phyloP scores from a whole-genome alignment of 1,284 basidiomycete species.

The Lentinula novae-zelandiae region DNA sequence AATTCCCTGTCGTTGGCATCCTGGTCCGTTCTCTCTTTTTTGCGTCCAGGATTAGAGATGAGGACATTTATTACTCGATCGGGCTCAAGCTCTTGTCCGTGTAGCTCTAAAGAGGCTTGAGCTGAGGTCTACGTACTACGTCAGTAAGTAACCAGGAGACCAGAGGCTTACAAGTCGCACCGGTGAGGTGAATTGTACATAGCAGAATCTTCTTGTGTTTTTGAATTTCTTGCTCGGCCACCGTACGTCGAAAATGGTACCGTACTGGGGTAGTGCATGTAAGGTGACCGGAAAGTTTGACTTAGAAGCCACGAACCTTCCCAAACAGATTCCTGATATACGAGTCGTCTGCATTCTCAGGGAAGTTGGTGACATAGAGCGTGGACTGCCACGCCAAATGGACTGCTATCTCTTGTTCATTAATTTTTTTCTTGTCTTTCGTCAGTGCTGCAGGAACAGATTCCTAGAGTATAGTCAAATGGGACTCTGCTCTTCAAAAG shows the following conservation, averaged over 20 bases:
- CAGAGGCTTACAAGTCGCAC: constrained; percentile 40
- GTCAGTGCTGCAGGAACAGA: constrained; percentile 83
- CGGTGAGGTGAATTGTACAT: constrained; percentile 86
- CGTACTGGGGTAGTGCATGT: constrained; percentile 56
- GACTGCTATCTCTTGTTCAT: constrained; percentile 73
- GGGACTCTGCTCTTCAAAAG: background rate
- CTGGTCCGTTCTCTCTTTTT: constrained; percentile 85
- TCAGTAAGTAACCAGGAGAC: background rate
- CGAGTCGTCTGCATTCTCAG: constrained; percentile 79
- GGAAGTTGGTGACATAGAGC: constrained; percentile 96
- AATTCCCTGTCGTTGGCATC: constrained; percentile 80
- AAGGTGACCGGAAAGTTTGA: background rate
- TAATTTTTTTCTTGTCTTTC: constrained; percentile 87
- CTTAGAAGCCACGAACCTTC: constrained; percentile 44
- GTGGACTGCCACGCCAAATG: constrained; percentile 93
- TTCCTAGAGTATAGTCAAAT: constrained; percentile 44
- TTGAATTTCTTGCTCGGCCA: constrained; percentile 99
- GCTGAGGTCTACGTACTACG: constrained; percentile 55
- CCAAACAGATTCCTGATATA: constrained; percentile 76
- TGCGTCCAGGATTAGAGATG: constrained; percentile 88
- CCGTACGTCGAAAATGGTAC: constrained; percentile 88
- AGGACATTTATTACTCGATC: constrained; percentile 72
- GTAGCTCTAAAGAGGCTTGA: constrained; percentile 71
- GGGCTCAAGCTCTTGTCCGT: constrained; percentile 72
- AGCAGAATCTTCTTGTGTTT: constrained; percentile 87